Percentiles rank a stretch among this genome's conserved stretches.
These are phyloP conservation scores for Diaporthe citri DNA, from an alignment of 2,329 filamentous ascomycete species.

Conservation along the genomic window DNA sequence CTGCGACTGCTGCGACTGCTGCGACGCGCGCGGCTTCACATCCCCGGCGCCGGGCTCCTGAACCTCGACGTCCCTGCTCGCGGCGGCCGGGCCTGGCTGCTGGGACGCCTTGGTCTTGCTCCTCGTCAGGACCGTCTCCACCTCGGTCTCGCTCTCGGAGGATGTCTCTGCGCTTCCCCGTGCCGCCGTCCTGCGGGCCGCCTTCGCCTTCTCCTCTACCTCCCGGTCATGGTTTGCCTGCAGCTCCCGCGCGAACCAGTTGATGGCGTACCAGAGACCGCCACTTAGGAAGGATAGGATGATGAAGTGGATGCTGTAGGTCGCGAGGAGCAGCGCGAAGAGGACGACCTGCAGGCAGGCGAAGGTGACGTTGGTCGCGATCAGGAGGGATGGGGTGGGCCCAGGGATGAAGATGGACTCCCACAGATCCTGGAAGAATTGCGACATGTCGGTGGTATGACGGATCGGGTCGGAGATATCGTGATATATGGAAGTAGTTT, in stretches of 20 bases:
- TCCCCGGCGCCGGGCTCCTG: slow-evolving; percentile 55
- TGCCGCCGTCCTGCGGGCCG: slow-evolving; percentile 52
- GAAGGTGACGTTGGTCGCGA: slow-evolving; percentile 92
- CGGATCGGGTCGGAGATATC: neutral
- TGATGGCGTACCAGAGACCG: slow-evolving; percentile 92
- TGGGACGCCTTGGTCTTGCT: slow-evolving; percentile 35
- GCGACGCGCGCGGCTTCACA: slow-evolving; percentile 59
- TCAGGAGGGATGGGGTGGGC: slow-evolving; percentile 85
- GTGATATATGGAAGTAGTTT: neutral
- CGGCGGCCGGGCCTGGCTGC: slow-evolving; percentile 44
- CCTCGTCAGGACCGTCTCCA: slow-evolving; percentile 53
- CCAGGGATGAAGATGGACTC: slow-evolving; percentile 94
- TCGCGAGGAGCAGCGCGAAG: slow-evolving; percentile 80
- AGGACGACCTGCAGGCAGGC: slow-evolving; percentile 86
- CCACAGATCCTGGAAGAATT: slow-evolving; percentile 83
- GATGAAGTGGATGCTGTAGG: slow-evolving; percentile 89
- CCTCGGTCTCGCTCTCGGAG: slow-evolving; percentile 65
- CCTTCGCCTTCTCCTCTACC: slow-evolving; percentile 56
- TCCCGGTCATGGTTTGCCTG: slow-evolving; percentile 59
- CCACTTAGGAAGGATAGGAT: slow-evolving; percentile 83
- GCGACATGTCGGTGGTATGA: slow-evolving; percentile 60
- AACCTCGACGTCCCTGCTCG: slow-evolving; percentile 59
- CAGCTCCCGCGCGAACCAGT: slow-evolving; percentile 90
- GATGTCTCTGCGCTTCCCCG: slow-evolving; percentile 53
- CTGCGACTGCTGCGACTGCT: slow-evolving; percentile 49